Percentiles rank a stretch among this genome's conserved stretches.
Evolutionary conservation across 1,284 basidiomycete species (phyloP).

Genomic region (Somion occarium): DNA sequence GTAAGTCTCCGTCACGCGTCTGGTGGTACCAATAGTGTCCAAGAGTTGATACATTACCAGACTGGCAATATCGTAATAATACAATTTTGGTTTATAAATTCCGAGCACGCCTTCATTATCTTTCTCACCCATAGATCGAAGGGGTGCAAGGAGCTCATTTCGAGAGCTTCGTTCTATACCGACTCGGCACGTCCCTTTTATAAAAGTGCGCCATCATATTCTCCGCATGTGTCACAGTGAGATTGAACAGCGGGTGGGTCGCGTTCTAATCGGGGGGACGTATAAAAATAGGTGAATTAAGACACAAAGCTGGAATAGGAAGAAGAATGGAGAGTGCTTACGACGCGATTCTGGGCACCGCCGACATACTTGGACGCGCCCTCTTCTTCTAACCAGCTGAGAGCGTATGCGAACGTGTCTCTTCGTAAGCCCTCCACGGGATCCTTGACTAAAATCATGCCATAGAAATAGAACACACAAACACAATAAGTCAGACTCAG

Average conservation of each 20-base stretch:
- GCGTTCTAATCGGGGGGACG: conserved; percentile 58
- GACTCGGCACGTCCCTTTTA: conserved; percentile 47
- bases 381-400: conserved; percentile 79
- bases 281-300: not conserved
- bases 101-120: too few relatives aligned
- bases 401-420: conserved; percentile 50
- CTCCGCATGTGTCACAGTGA: conserved; percentile 72
- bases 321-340: conserved; percentile 34
- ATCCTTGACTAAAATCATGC: conserved; percentile 2
- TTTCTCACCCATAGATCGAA: too few relatives aligned
- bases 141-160: too few relatives aligned
- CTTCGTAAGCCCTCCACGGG: conserved; percentile 35
- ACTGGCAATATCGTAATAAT: too few relatives aligned
- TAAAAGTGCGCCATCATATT: conserved; percentile 78
- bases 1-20: too few relatives aligned
- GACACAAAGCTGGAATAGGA: not conserved
- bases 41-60: too few relatives aligned
- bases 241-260: conserved; percentile 84
- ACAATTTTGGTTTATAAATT: too few relatives aligned
- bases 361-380: conserved; percentile 60
- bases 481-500: not conserved
- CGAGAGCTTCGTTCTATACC: conserved; percentile 6
- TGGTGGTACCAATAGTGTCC: too few relatives aligned
- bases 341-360: conserved; percentile 63
- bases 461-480: not conserved